Evolutionary conservation across 768 basidiomycete genomes (phyloP).

Genomic region (Bullera alba): DNA sequence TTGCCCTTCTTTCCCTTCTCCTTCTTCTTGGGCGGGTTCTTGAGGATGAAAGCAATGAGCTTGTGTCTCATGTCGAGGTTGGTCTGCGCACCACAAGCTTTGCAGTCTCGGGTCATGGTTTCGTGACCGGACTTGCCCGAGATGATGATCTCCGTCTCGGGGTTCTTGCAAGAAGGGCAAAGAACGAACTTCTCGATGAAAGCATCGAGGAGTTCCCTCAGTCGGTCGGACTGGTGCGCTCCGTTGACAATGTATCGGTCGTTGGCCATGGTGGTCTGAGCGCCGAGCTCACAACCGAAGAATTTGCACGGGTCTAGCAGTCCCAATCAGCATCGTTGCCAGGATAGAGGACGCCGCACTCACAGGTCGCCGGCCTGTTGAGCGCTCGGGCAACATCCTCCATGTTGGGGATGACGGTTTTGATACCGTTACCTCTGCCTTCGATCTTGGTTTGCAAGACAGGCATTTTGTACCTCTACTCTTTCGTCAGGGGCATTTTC

Average conservation of each 20-base stretch:
- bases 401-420: constrained; percentile 98
- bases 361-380: constrained; percentile 76
- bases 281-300: constrained; percentile 97
- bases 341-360: constrained; percentile 20
- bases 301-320: constrained; percentile 86
- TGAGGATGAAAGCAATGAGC: constrained; percentile 89
- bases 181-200: constrained; percentile 99
- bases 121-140: constrained; percentile 62
- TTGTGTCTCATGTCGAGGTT: constrained; percentile 94
- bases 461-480: constrained; percentile 68
- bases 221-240: constrained; percentile 80
- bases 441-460: constrained; percentile 90
- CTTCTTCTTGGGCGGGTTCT: constrained; percentile 93
- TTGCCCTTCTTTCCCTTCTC: constrained; percentile 46
- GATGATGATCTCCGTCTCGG: constrained; percentile 91
- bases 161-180: constrained; percentile 96
- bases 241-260: constrained; percentile 99
- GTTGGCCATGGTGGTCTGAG: constrained; percentile 91
- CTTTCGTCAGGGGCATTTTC: not conserved
- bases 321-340: not conserved
- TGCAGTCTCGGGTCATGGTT: constrained; percentile 90
- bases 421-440: constrained; percentile 98
- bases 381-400: constrained; percentile 92
- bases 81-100: constrained; percentile 91
- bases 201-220: constrained; percentile 87